These are phyloP conservation scores for Inonotus obliquus DNA, from an alignment of 1,284 basidiomycete genomes.

Conservation along the genomic window DNA sequence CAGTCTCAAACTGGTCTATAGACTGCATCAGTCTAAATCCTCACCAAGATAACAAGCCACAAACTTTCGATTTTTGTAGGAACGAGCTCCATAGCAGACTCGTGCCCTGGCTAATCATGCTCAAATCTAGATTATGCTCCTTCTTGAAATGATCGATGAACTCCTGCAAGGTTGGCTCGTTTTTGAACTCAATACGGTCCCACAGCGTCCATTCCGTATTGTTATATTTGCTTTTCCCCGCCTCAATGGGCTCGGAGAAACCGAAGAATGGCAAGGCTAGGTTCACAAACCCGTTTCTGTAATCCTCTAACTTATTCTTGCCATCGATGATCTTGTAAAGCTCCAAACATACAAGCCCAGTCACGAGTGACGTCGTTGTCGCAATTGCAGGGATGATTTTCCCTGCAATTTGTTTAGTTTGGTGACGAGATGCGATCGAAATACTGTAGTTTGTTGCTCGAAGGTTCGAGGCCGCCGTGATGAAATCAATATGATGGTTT, in stretches of 20 bases:
- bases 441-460: constrained; percentile 97
- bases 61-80: constrained; percentile 84
- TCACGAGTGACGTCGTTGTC: constrained; percentile 94
- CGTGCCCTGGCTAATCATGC: constrained; percentile 96
- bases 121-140: constrained; percentile 84
- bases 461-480: constrained; percentile 96
- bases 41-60: constrained; percentile 21
- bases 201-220: constrained; percentile 94
- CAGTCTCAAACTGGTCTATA: constrained; percentile 80
- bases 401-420: constrained; percentile 98
- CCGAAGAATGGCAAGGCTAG: constrained; percentile 98
- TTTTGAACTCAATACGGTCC: constrained; percentile 93
- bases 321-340: constrained; percentile 98
- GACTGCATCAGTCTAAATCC: not conserved
- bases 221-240: constrained; percentile 87
- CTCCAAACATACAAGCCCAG: constrained; percentile 94
- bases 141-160: constrained; percentile 84
- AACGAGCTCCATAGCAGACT: constrained; percentile 98
- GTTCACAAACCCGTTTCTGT: constrained; percentile 99
- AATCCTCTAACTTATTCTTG: constrained; percentile 89
- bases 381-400: constrained; percentile 99
- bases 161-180: constrained; percentile 86
- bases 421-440: constrained; percentile 83
- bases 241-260: constrained; percentile 96
- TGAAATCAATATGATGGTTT: constrained; percentile 99